Conservation (phyloP, 1,284 basidiomycete species). For the Sporisorium exsertum region DNA sequence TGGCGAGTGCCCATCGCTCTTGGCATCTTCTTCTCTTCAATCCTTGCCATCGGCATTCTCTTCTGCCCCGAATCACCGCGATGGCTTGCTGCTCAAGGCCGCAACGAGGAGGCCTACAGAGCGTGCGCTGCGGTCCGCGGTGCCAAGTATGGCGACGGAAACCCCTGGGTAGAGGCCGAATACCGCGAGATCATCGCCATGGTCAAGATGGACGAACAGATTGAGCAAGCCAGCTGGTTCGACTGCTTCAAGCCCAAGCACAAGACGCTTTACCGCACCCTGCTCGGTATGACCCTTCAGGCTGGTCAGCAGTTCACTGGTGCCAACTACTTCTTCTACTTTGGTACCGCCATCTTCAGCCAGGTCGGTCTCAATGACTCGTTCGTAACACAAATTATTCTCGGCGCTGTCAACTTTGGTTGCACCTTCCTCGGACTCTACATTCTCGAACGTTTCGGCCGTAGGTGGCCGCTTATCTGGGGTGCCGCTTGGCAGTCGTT, state of each 20-base stretch:
- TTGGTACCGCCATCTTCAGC: constrained; percentile 76
- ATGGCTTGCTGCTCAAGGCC: constrained; percentile 75
- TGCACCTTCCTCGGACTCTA: constrained; percentile 76
- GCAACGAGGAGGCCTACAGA: constrained; percentile 73
- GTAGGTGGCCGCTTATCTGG: constrained; percentile 73
- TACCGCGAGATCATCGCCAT: constrained; percentile 63
- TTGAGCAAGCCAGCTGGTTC: constrained; percentile 50
- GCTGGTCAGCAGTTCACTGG: constrained; percentile 82
- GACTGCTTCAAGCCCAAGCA: constrained; percentile 63
- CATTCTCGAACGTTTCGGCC: constrained; percentile 74
- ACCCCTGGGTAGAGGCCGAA: constrained; percentile 64
- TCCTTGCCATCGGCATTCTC: constrained; percentile 78
- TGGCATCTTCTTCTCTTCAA: constrained; percentile 78
- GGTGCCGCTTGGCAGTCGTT: constrained; percentile 75
- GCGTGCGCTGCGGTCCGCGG: constrained; percentile 76
- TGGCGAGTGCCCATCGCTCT: constrained; percentile 80
- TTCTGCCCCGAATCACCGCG: constrained; percentile 82
- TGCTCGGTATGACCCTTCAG: constrained; percentile 76
- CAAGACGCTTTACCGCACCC: constrained; percentile 66
- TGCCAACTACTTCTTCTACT: constrained; percentile 71
- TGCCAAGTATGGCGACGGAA: constrained; percentile 62
- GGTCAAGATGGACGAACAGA: constrained; percentile 45
- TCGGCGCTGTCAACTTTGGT: constrained; percentile 75
- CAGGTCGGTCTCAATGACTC: constrained; percentile 75
- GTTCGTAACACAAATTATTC: constrained; percentile 76